Base-by-base conservation (phyloP, 306 rosid species). In the Trifolium pratense region DNA sequence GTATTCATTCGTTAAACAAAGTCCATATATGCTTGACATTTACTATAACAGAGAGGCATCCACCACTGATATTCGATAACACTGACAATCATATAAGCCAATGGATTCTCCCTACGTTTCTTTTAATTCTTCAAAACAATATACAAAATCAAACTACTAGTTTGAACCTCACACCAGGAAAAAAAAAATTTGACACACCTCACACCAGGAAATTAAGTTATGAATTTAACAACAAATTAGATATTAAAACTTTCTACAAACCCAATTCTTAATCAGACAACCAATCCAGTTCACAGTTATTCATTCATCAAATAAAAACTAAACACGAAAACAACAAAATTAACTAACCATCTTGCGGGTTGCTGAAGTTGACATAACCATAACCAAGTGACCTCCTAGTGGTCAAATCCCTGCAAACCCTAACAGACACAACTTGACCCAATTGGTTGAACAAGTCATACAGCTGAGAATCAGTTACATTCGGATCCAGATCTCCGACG, bases 321-420 rank as follows among this genome's bases (percentile, higher is more conserved):
- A 4, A 31, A n/a, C 6, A 2, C n/a, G 11, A 5, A 6, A 66
- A 8, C 36, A 49, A 18, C 4, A 40, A 18, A 5, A 74, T 87
- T 69, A 26, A 79, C 93, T 81, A 34, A 94, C 99, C 99, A 65
- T 94, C 97, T 65, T 82, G 91, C 0, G 96, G 88, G 70, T 73
- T 86, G 87, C 84, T 87, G 48, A 68, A 94, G 80, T 94, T 94
- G 84, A 94, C 99, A 42, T 94, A 94, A 18, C 97, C 99, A 9
- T 94, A 94, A 59, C 99, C 99, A 52, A 94, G 97, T 40, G 99
- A 94, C 82, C 99, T 85, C 25, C 97, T 83, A 23, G 79, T 84
- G 48, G 89, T 74, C 88, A 94, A 82, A 60, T 94, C 99, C 89
- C 97, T 88, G 85, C 99, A 94, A 84, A 94, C 93, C 95, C 99